Percentiles rank a stretch among this genome's conserved stretches.
phyloP scores from a whole-genome alignment of 352 stramenopile species.

The Phytophthora uliginosa region DNA sequence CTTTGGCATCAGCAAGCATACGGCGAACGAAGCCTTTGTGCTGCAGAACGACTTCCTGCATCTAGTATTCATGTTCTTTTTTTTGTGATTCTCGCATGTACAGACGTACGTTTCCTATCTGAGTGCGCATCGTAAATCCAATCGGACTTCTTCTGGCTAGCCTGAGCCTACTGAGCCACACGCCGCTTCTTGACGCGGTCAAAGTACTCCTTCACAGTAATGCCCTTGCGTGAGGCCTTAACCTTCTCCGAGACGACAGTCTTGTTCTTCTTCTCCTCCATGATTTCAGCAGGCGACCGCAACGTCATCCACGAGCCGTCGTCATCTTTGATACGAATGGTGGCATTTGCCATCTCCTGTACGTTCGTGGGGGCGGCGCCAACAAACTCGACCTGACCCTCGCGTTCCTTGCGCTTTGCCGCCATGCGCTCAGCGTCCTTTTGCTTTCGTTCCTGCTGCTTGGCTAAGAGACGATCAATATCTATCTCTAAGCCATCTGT shows the following conservation, averaged over 20 bases:
- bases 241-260: constrained; percentile 68
- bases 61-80: too few relatives aligned
- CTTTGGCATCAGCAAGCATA: too few relatives aligned
- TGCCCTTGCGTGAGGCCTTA: constrained; percentile 79
- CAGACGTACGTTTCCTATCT: constrained; percentile 10
- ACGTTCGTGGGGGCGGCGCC: constrained; percentile 65
- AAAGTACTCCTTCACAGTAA: constrained; percentile 91
- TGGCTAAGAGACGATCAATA: constrained; percentile 77
- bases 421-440: constrained; percentile 64
- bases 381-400: constrained; percentile 75
- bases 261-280: constrained; percentile 80
- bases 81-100: background rate
- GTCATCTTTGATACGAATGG: constrained; percentile 87
- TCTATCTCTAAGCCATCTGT: constrained; percentile 69
- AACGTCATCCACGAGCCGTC: constrained; percentile 89
- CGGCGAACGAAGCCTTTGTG: too few relatives aligned
- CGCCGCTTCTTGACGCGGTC: constrained; percentile 86
- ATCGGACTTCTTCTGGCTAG: constrained; percentile 1
- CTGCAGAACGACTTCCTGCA: too few relatives aligned
- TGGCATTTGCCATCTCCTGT: constrained; percentile 80
- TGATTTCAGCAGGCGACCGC: constrained; percentile 80
- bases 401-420: constrained; percentile 46
- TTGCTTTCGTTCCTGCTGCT: constrained; percentile 74
- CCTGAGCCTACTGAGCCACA: constrained; percentile 52
- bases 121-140: constrained; percentile 9